These are phyloP conservation scores for Nitzschia palea DNA, from an alignment of 108 stramenopile genomes.

Conservation along the genomic window DNA sequence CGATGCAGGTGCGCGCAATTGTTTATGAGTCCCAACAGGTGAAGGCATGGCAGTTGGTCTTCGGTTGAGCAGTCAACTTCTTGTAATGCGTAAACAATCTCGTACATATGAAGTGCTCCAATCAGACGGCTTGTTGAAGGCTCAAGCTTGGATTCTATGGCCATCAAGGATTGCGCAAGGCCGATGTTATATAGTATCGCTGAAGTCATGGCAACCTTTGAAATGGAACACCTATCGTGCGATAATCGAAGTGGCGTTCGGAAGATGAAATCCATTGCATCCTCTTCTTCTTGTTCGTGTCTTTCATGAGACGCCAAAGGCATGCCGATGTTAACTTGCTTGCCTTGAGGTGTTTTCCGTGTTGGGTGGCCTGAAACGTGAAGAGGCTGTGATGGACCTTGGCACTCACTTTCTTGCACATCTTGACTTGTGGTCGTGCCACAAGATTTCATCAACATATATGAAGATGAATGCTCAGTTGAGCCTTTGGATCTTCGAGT, in stretches of 20 bases:
- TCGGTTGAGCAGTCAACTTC: neutral
- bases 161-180: conserved; percentile 9
- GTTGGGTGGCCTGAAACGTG: neutral
- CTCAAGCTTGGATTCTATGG: neutral
- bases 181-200: conserved; percentile 16
- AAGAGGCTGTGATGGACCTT: too few species aligned
- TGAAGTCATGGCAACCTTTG: neutral
- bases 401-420: too few species aligned
- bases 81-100: conserved; percentile 1
- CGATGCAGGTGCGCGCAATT: conserved; percentile 20
- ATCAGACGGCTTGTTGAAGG: conserved; percentile 1
- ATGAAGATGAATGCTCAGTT: neutral
- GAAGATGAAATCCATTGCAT: neutral
- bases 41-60: neutral
- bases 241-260: neutral
- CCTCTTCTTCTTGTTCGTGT: neutral
- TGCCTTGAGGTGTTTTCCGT: neutral
- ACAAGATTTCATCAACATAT: neutral
- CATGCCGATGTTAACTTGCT: neutral
- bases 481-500: neutral
- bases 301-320: neutral
- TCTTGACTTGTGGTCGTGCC: neutral
- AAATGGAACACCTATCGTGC: neutral
- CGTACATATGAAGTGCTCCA: conserved; percentile 20
- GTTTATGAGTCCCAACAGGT: conserved; percentile 10